Percentiles rank a stretch among this genome's conserved stretches.
Conservation (phyloP, 2,329 filamentous ascomycete genomes). For the Fusarium nematophilum region DNA sequence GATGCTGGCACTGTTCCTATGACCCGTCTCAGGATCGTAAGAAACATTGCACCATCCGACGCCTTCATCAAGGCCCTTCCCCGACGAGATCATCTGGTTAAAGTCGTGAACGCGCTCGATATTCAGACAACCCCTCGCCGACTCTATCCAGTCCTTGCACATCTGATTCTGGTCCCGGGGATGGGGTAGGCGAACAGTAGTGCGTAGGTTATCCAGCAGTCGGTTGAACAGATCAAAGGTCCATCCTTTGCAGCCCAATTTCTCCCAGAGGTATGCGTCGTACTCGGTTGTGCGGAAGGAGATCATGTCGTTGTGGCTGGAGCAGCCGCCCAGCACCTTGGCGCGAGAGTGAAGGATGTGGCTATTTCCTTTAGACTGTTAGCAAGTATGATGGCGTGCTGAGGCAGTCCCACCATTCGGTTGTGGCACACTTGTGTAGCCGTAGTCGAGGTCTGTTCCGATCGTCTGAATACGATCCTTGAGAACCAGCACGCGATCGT, state of each 20-base stretch:
- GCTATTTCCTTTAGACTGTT: conserved; percentile 78
- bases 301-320: conserved; percentile 86
- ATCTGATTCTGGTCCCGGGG: too few species aligned
- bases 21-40: conserved; percentile 3
- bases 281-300: conserved; percentile 85
- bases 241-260: conserved; percentile 80
- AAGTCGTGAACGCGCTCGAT: too few species aligned
- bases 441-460: conserved; percentile 83
- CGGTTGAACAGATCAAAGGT: conserved; percentile 80
- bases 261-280: conserved; percentile 80
- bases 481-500: conserved; percentile 81
- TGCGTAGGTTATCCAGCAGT: conserved; percentile 77
- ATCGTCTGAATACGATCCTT: conserved; percentile 84
- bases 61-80: background rate
- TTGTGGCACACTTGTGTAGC: conserved; percentile 65
- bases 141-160: too few species aligned
- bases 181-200: too few species aligned
- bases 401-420: conserved; percentile 60
- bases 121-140: too few species aligned
- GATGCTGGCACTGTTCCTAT: conserved; percentile 16
- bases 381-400: too few species aligned
- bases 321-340: conserved; percentile 87
- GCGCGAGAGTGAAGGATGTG: conserved; percentile 85
- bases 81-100: conserved; percentile 48
- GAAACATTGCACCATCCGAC: conserved; percentile 4